Conservation (phyloP, 805 yeast species). For the Isabelozyma rhagii region DNA sequence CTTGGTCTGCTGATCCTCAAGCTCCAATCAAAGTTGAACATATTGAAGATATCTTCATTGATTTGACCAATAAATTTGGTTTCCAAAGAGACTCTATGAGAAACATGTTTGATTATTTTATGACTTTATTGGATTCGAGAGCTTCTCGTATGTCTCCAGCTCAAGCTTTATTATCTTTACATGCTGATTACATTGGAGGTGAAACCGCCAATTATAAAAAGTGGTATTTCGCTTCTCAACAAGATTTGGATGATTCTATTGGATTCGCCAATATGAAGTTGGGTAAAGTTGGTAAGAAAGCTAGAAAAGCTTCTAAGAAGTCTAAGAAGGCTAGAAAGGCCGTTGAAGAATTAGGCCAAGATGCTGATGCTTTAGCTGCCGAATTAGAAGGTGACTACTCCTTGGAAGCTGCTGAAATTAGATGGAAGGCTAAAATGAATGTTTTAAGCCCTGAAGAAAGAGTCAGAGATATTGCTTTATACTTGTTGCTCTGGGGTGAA, state of each 20-base stretch:
- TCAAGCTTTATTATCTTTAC: slow-evolving; percentile 77
- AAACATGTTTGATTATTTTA: slow-evolving; percentile 84
- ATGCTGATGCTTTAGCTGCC: slow-evolving; percentile 56
- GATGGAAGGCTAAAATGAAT: slow-evolving; percentile 85
- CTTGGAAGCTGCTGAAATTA: slow-evolving; percentile 75
- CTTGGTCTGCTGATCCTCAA: slow-evolving; percentile 96
- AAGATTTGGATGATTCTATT: slow-evolving; percentile 79
- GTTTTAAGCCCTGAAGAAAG: slow-evolving; percentile 68
- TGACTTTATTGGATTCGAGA: slow-evolving; percentile 80
- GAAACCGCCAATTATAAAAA: slow-evolving; percentile 81
- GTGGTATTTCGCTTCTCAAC: slow-evolving; percentile 87
- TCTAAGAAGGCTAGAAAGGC: slow-evolving; percentile 74
- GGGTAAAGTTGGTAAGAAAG: slow-evolving; percentile 74
- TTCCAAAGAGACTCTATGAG: slow-evolving; percentile 93
- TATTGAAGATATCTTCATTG: slow-evolving; percentile 83
- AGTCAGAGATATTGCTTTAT: slow-evolving; percentile 75
- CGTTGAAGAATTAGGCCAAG: slow-evolving; percentile 62
- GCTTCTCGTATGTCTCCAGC: slow-evolving; percentile 88
- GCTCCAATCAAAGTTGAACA: slow-evolving; percentile 81
- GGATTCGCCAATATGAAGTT: slow-evolving; percentile 80
- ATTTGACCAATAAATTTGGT: slow-evolving; percentile 78
- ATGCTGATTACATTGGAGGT: slow-evolving; percentile 87
- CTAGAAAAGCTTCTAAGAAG: slow-evolving; percentile 76
- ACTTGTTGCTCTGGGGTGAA: slow-evolving; percentile 83
- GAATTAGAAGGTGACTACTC: slow-evolving; percentile 83